Evolutionary conservation across 345 rosid species (phyloP).

Genomic region (Alliaria petiolata): DNA sequence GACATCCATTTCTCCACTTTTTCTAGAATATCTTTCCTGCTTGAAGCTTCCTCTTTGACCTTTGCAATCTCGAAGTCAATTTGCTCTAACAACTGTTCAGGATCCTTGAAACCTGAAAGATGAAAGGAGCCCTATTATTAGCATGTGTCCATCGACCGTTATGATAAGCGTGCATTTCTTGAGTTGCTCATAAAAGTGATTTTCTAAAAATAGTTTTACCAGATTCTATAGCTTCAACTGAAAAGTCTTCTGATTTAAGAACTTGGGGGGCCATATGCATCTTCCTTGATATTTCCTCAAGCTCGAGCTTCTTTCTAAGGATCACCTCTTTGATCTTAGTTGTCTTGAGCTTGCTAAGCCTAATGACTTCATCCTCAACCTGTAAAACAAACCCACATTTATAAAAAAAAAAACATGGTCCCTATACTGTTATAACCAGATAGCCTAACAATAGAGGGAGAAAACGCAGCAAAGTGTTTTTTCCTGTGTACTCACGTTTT

Average conservation of each 20-base stretch:
- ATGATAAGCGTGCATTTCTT: not conserved
- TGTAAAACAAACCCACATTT: slow-evolving; percentile 13
- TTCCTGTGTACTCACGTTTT: slow-evolving; percentile 55
- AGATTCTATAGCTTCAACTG: slow-evolving; percentile 48
- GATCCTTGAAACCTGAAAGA: slow-evolving; percentile 50
- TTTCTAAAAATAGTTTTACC: slow-evolving; percentile 30
- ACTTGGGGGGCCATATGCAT: slow-evolving; percentile 54
- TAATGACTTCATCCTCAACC: slow-evolving; percentile 65
- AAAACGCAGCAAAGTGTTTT: not conserved
- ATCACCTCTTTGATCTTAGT: slow-evolving; percentile 66
- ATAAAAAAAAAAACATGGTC: too few relatives aligned
- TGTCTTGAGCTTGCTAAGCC: slow-evolving; percentile 56
- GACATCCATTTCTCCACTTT: slow-evolving; percentile 70
- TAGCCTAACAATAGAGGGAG: not conserved
- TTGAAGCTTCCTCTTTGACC: slow-evolving; percentile 56
- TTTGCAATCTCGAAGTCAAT: slow-evolving; percentile 62
- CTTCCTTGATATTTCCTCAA: slow-evolving; percentile 66
- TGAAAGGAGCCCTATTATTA: too few relatives aligned
- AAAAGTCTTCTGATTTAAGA: slow-evolving; percentile 31
- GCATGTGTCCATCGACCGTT: not conserved
- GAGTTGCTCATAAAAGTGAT: not conserved
- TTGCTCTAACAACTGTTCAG: slow-evolving; percentile 43
- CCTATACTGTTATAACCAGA: not conserved
- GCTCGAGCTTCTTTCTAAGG: slow-evolving; percentile 59
- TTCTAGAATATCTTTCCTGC: slow-evolving; percentile 71